Conservation (phyloP, 805 yeast genomes). For the Tetrapisispora pingtungensis region DNA sequence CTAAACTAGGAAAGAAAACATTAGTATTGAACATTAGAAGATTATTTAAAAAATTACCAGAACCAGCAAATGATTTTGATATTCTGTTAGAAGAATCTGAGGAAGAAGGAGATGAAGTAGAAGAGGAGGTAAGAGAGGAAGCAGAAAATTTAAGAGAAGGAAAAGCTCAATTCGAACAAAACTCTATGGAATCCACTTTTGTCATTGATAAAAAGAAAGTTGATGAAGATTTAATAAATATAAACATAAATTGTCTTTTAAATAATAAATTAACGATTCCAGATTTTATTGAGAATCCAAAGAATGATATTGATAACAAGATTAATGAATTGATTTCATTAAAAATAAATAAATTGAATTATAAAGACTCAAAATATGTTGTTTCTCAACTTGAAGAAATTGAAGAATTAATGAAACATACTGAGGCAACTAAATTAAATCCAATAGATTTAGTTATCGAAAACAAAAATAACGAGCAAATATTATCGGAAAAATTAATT, state of each 20-base stretch:
- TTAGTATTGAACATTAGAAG: neutral
- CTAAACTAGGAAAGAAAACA: neutral
- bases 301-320: conserved; percentile 11
- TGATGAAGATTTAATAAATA: neutral
- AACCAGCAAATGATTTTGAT: conserved; percentile 41
- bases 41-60: conserved; percentile 29
- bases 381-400: conserved; percentile 1
- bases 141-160: neutral
- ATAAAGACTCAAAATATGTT: conserved; percentile 3
- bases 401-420: neutral
- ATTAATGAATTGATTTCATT: conserved; percentile 16
- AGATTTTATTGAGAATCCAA: conserved; percentile 11
- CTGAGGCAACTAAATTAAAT: too few relatives aligned
- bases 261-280: conserved; percentile 9
- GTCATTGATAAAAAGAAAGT: neutral
- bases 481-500: neutral
- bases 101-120: conserved; percentile 9
- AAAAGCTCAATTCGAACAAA: too few relatives aligned
- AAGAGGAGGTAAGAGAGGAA: conserved; percentile 14
- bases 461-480: neutral
- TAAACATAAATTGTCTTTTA: neutral
- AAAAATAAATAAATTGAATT: conserved; percentile 5
- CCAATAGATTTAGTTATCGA: neutral
- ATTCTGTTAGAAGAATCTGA: conserved; percentile 29
- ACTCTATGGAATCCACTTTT: neutral